Percentiles rank a stretch among this genome's conserved stretches.
These are phyloP conservation scores for Taxillus chinensis DNA, from an alignment of 164 flowering plant species.

Conservation along the genomic window DNA sequence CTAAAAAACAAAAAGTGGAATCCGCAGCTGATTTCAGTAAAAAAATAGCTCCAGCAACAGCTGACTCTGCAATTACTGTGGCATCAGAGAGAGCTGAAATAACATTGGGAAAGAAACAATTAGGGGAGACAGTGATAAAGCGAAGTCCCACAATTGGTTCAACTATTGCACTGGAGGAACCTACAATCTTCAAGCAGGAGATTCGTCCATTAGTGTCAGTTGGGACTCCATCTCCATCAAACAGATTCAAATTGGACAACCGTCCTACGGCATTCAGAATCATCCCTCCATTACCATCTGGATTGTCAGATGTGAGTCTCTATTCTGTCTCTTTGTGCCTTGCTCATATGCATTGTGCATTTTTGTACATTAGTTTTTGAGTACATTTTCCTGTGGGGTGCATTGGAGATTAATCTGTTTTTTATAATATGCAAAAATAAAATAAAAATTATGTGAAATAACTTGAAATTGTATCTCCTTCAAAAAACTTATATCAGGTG, in stretches of 20 bases:
- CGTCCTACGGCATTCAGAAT: constrained; percentile 72
- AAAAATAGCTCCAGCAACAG: constrained; percentile 20
- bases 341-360: too few relatives aligned
- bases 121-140: constrained; percentile 22
- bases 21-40: constrained; percentile 17
- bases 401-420: too few relatives aligned
- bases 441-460: too few relatives aligned
- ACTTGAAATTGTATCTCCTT: too few relatives aligned
- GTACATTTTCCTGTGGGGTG: too few relatives aligned
- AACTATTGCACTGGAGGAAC: constrained; percentile 21
- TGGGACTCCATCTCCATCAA: constrained; percentile 28
- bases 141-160: constrained; percentile 29
- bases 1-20: constrained; percentile 43
- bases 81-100: constrained; percentile 21
- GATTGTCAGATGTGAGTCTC: constrained; percentile 55
- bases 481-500: too few relatives aligned
- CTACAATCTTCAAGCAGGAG: constrained; percentile 32
- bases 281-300: constrained; percentile 68
- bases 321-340: constrained; percentile 8
- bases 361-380: too few relatives aligned
- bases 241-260: constrained; percentile 79
- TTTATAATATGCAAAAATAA: too few relatives aligned
- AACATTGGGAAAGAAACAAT: constrained; percentile 19
- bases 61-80: constrained; percentile 18
- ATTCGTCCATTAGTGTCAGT: constrained; percentile 27